Evolutionary conservation across 2,329 filamentous ascomycete genomes (phyloP).

Genomic region (Beauveria sp.): DNA sequence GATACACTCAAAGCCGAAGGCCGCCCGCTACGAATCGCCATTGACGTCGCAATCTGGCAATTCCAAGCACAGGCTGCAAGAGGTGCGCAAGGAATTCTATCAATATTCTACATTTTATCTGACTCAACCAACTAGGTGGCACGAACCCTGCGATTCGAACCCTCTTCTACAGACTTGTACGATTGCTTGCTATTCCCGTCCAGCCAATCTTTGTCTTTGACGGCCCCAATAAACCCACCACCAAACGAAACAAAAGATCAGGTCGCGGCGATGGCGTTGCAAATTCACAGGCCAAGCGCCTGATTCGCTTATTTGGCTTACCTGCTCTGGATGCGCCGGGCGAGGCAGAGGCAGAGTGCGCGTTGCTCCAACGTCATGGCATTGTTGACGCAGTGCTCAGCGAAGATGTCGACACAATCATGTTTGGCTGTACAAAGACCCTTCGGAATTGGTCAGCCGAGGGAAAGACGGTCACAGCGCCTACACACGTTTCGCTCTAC

Average conservation of each 20-base stretch:
- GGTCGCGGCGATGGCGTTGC: constrained; percentile 58
- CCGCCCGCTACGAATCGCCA: constrained; percentile 74
- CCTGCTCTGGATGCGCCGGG: constrained; percentile 80
- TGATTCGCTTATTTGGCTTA: constrained; percentile 81
- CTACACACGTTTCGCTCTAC: constrained; percentile 83
- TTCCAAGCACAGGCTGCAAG: constrained; percentile 84
- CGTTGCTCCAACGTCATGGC: constrained; percentile 70
- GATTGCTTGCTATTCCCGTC: constrained; percentile 68
- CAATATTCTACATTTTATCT: neutral
- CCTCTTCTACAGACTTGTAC: constrained; percentile 83
- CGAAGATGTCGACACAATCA: constrained; percentile 94
- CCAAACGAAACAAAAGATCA: constrained; percentile 80
- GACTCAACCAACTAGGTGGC: constrained; percentile 48
- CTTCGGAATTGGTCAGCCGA: constrained; percentile 80
- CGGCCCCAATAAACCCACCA: constrained; percentile 72
- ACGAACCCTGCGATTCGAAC: constrained; percentile 85
- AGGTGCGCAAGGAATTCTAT: constrained; percentile 34
- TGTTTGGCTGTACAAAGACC: constrained; percentile 83
- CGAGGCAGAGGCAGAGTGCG: constrained; percentile 94
- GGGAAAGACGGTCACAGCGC: constrained; percentile 53
- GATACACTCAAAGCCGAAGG: constrained; percentile 64
- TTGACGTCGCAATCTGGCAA: constrained; percentile 96
- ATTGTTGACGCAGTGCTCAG: constrained; percentile 90
- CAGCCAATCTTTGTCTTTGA: constrained; percentile 89
- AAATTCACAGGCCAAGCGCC: constrained; percentile 69